A percentile compares a stretch with the other conserved stretches of the same genome.
Evolutionary conservation across 495 filamentous ascomycete genomes (phyloP).

Genomic region (Podospora pseudopauciseta): DNA sequence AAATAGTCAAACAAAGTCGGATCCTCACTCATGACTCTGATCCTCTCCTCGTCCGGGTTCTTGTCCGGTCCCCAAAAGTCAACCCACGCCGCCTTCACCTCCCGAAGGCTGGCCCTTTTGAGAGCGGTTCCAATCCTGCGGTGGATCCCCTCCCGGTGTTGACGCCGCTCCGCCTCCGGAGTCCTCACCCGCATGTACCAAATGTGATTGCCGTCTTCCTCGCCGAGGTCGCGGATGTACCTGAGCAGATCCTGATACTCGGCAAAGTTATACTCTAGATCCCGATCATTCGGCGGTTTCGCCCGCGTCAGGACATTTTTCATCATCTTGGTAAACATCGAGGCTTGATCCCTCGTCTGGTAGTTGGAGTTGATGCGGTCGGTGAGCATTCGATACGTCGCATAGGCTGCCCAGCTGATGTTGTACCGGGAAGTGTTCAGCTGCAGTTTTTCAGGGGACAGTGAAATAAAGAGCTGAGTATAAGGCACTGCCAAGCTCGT

Average conservation of each 20-base stretch:
- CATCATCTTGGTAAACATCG: slow-evolving; percentile 27
- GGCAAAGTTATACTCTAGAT: slow-evolving; percentile 11
- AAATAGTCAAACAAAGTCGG: slow-evolving; percentile 53
- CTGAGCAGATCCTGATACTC: slow-evolving; percentile 12
- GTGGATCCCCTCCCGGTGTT: slow-evolving; percentile 1
- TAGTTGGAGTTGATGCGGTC: slow-evolving; percentile 28
- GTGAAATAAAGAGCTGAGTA: not conserved
- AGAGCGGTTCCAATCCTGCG: slow-evolving; percentile 19
- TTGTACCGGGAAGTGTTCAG: slow-evolving; percentile 16
- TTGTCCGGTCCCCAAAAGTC: slow-evolving; percentile 32
- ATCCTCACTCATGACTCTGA: slow-evolving; percentile 21
- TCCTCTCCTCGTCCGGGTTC: slow-evolving; percentile 18
- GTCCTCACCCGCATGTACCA: not conserved
- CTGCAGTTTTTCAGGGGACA: slow-evolving; percentile 18
- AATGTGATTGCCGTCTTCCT: not conserved
- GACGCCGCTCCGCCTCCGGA: not conserved
- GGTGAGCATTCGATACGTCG: slow-evolving; percentile 41
- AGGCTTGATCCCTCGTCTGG: slow-evolving; percentile 19
- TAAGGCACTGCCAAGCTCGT: not conserved
- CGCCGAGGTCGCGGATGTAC: slow-evolving; percentile 11
- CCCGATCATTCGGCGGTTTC: slow-evolving; percentile 8
- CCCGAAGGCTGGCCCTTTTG: slow-evolving; percentile 17
- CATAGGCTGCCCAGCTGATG: slow-evolving; percentile 36
- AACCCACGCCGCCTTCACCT: slow-evolving; percentile 29
- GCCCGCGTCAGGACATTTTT: slow-evolving; percentile 10